phyloP scores from a whole-genome alignment of 2,329 filamentous ascomycete genomes.

The Camptophora hylomeconis region DNA sequence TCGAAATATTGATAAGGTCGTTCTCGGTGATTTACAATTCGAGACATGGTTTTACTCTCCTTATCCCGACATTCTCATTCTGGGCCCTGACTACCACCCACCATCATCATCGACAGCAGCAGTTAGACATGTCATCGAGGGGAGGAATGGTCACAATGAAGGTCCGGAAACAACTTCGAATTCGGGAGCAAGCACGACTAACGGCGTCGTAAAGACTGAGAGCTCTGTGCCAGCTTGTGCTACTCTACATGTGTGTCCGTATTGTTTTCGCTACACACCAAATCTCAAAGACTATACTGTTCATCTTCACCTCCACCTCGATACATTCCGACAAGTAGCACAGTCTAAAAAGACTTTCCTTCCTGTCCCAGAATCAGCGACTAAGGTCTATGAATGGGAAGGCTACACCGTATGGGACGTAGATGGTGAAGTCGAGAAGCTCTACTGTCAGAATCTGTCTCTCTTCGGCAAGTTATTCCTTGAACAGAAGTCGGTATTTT shows the following conservation, averaged over 20 bases:
- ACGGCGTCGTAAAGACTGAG: constrained; percentile 2
- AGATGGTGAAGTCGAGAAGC: constrained; percentile 74
- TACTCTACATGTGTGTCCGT: constrained; percentile 72
- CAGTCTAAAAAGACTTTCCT: constrained; percentile 24
- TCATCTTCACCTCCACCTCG: constrained; percentile 41
- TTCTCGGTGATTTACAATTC: constrained; percentile 73
- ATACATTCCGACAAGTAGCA: constrained; percentile 10
- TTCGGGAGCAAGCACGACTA: constrained; percentile 2
- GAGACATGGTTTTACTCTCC: constrained; percentile 88
- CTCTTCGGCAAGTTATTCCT: constrained; percentile 96
- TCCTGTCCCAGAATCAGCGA: constrained; percentile 45
- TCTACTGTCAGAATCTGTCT: constrained; percentile 90
- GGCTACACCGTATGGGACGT: constrained; percentile 85
- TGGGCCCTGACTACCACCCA: constrained; percentile 7
- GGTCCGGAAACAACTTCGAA: too few relatives aligned
- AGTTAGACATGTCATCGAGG: constrained; percentile 4
- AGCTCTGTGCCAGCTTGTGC: constrained; percentile 7
- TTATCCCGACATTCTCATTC: constrained; percentile 52
- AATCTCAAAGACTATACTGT: constrained; percentile 25
- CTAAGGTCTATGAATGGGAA: constrained; percentile 63
- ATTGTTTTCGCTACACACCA: constrained; percentile 82
- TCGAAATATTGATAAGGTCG: constrained; percentile 75
- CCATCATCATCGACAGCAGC: constrained; percentile 11
- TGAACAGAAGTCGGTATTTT: constrained; percentile 96
- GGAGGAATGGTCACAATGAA: constrained; percentile 19